These are phyloP conservation scores for Ceriops decandra DNA, from an alignment of 345 rosid species.

Conservation along the genomic window DNA sequence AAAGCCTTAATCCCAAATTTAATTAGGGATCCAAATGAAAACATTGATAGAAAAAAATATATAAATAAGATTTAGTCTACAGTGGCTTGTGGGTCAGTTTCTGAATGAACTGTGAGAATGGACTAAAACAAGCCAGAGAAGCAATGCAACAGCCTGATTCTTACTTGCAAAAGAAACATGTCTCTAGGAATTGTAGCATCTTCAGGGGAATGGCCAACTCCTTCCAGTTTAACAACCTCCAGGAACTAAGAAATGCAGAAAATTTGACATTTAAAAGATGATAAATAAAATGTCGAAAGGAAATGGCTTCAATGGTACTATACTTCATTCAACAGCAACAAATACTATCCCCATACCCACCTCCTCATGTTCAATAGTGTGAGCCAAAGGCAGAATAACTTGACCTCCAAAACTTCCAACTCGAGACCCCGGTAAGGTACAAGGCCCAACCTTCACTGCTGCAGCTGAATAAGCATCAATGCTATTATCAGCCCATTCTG, in stretches of 20 bases:
- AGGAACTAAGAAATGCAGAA: constrained; percentile 47
- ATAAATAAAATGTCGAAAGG: not conserved
- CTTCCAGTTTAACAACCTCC: constrained; percentile 94
- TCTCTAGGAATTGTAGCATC: constrained; percentile 89
- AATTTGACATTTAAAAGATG: not conserved
- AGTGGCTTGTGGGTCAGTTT: not conserved
- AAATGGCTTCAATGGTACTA: not conserved
- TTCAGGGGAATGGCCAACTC: constrained; percentile 83
- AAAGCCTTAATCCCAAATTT: too few relatives aligned
- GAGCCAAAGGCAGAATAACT: constrained; percentile 95
- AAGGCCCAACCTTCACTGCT: constrained; percentile 92
- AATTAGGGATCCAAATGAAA: not conserved
- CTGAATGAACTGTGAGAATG: not conserved
- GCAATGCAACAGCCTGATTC: constrained; percentile 11
- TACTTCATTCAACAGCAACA: not conserved
- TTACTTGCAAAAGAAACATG: constrained; percentile 86
- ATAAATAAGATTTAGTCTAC: not conserved
- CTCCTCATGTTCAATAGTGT: constrained; percentile 95
- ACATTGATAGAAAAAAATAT: not conserved
- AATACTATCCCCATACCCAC: constrained; percentile 33
- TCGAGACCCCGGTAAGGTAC: constrained; percentile 72
- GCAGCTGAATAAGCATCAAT: constrained; percentile 95
- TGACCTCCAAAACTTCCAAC: constrained; percentile 89
- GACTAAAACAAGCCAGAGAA: not conserved
- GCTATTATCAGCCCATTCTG: constrained; percentile 98